phyloP scores from a whole-genome alignment of 169 alveolate species.

The Toxoplasma gondii region DNA sequence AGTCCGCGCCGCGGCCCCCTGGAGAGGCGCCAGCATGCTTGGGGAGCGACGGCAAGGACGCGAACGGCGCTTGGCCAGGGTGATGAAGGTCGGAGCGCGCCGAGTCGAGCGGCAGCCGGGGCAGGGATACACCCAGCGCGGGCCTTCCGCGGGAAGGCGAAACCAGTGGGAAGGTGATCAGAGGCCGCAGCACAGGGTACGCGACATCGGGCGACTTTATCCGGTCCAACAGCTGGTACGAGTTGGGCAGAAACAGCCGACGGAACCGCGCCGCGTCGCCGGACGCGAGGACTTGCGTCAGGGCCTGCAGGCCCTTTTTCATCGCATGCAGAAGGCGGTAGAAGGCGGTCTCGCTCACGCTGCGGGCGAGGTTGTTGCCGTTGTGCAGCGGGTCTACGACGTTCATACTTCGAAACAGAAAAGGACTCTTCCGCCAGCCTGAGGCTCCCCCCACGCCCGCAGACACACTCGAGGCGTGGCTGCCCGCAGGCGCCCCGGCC shows the following conservation, averaged over 20 bases:
- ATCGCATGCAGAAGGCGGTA: constrained; percentile 61
- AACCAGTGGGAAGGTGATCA: background rate
- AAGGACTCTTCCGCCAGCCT: constrained; percentile 44
- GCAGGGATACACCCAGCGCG: background rate
- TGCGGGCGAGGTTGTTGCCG: constrained; percentile 66
- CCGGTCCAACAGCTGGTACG: background rate
- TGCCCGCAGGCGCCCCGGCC: background rate
- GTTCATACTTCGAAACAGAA: constrained; percentile 64
- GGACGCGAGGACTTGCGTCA: background rate
- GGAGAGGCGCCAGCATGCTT: background rate
- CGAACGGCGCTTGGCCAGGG: background rate
- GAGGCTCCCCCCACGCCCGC: constrained; percentile 19
- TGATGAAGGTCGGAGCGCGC: background rate
- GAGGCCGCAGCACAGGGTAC: background rate
- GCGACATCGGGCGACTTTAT: background rate
- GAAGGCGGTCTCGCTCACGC: constrained; percentile 66
- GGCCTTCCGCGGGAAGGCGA: background rate
- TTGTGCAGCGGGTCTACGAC: constrained; percentile 69
- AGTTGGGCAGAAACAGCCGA: background rate
- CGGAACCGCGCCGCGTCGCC: constrained; percentile 23
- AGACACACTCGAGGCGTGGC: background rate
- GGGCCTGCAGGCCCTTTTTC: constrained; percentile 58
- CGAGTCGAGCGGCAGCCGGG: background rate
- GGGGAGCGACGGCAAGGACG: background rate
- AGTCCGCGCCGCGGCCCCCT: background rate